A percentile compares a stretch with the other conserved stretches of the same genome.
These are phyloP conservation scores for Thermoascus crustaceus DNA, from an alignment of 2,329 filamentous ascomycete species.

Conservation along the genomic window DNA sequence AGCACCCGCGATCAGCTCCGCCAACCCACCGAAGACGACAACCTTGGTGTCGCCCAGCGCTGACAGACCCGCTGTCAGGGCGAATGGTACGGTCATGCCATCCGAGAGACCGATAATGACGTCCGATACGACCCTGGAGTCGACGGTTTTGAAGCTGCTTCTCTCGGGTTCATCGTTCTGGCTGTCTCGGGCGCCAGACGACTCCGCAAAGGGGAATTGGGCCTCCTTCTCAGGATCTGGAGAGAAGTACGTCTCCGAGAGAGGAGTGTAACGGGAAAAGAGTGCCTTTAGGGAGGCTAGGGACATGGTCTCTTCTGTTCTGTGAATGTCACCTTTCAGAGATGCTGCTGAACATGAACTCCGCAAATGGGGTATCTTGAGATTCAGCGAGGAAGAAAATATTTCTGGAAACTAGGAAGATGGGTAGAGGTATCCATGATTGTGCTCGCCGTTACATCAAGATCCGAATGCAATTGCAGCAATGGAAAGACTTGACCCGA, in stretches of 20 bases:
- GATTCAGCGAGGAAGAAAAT: too few relatives aligned
- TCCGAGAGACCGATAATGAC: constrained; percentile 70
- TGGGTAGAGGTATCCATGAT: too few relatives aligned
- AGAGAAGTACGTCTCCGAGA: constrained; percentile 12
- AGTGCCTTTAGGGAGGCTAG: constrained; percentile 21
- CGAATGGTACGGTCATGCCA: constrained; percentile 72
- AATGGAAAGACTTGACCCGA: too few relatives aligned
- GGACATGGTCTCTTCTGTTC: constrained; percentile 17
- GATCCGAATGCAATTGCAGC: too few relatives aligned
- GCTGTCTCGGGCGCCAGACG: constrained; percentile 11
- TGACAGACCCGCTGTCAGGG: constrained; percentile 62
- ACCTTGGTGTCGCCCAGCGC: constrained; percentile 55
- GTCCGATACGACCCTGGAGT: constrained; percentile 41
- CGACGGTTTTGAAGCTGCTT: constrained; percentile 21
- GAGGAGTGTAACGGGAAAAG: constrained; percentile 21
- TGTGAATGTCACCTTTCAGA: background rate
- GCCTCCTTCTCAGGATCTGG: constrained; percentile 23
- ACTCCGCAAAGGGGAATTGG: constrained; percentile 12
- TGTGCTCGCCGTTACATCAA: too few relatives aligned
- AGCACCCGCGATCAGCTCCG: constrained; percentile 66
- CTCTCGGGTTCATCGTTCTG: constrained; percentile 12
- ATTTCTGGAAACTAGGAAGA: too few relatives aligned
- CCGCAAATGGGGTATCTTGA: too few relatives aligned
- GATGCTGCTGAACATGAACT: background rate
- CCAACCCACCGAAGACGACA: constrained; percentile 64